These are phyloP conservation scores for Ensete glaucum DNA, from an alignment of 176 grass and related monocot species.

Conservation along the genomic window DNA sequence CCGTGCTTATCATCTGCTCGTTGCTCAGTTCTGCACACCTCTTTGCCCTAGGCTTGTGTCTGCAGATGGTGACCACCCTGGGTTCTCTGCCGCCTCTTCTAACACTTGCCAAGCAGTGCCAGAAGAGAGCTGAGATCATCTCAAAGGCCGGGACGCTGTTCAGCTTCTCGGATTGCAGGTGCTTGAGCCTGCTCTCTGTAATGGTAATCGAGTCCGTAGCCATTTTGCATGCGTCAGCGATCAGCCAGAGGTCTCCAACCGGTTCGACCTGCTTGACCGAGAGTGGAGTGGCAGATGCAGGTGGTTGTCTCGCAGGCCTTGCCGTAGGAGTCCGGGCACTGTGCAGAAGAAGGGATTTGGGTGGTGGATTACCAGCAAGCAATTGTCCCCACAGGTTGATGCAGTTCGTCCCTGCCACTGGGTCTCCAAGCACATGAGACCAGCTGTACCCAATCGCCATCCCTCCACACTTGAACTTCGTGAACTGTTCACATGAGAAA, in stretches of 20 bases:
- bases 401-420: slow-evolving; percentile 37
- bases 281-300: slow-evolving; percentile 2
- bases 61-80: slow-evolving; percentile 47
- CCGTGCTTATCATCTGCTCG: slow-evolving; percentile 48
- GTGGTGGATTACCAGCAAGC: slow-evolving; percentile 28
- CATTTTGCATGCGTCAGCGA: slow-evolving; percentile 37
- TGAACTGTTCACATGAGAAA: slow-evolving; percentile 28
- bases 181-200: slow-evolving; percentile 27
- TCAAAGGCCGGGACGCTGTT: slow-evolving; percentile 35
- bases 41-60: slow-evolving; percentile 18
- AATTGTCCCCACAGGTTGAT: slow-evolving; percentile 64
- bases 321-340: slow-evolving; percentile 10
- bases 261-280: slow-evolving; percentile 56
- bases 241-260: slow-evolving; percentile 57
- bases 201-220: slow-evolving; percentile 60
- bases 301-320: slow-evolving; percentile 10
- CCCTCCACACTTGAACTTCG: slow-evolving; percentile 69
- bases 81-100: slow-evolving; percentile 25
- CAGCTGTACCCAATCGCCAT: slow-evolving; percentile 80
- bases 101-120: slow-evolving; percentile 55
- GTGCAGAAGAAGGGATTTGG: background rate
- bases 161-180: slow-evolving; percentile 26
- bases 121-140: slow-evolving; percentile 47
- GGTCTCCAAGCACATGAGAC: slow-evolving; percentile 74
- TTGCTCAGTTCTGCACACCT: slow-evolving; percentile 38